phyloP scores from a whole-genome alignment of 179 eudicot genomes.

The Silene noctiflora region DNA sequence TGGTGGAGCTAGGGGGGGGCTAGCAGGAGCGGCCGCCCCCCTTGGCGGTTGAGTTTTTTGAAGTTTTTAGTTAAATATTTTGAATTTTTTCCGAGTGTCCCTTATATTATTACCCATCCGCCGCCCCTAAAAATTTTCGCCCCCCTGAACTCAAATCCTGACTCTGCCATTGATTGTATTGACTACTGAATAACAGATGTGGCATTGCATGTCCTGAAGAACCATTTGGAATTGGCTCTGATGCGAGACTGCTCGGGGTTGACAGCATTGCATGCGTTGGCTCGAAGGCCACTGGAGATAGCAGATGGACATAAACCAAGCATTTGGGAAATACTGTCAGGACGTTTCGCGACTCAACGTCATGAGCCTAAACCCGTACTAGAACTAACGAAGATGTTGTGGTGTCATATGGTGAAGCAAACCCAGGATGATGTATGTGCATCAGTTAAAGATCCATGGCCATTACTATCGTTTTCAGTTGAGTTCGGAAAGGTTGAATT shows the following conservation, averaged over 20 bases:
- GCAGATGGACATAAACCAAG: slow-evolving; percentile 12
- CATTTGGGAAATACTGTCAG: slow-evolving; percentile 17
- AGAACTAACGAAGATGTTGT: slow-evolving; percentile 20
- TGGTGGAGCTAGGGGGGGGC: no score
- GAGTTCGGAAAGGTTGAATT: slow-evolving; percentile 27
- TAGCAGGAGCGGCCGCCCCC: no score
- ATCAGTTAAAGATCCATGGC: slow-evolving; percentile 24
- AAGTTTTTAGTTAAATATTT: no score
- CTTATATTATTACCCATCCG: no score
- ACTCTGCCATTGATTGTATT: no score
- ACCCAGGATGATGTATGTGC: slow-evolving; percentile 9
- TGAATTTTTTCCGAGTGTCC: no score
- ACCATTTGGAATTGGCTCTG: slow-evolving; percentile 14
- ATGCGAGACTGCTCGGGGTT: slow-evolving; percentile 7
- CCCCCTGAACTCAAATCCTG: no score
- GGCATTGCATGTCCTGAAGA: slow-evolving; percentile 18
- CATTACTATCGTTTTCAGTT: slow-evolving; percentile 23
- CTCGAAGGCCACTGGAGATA: slow-evolving; percentile 26
- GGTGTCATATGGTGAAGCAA: slow-evolving; percentile 23
- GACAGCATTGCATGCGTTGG: slow-evolving; percentile 35
- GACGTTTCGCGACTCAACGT: not conserved
- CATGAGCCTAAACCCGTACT: slow-evolving; percentile 11
- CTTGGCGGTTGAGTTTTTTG: no score
- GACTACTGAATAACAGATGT: slow-evolving; percentile 16
- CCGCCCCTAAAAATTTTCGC: no score